Percentiles rank a stretch among this genome's conserved stretches.
These are phyloP conservation scores for Colletotrichum kahawae DNA, from an alignment of 2,329 filamentous ascomycete genomes.

Conservation along the genomic window DNA sequence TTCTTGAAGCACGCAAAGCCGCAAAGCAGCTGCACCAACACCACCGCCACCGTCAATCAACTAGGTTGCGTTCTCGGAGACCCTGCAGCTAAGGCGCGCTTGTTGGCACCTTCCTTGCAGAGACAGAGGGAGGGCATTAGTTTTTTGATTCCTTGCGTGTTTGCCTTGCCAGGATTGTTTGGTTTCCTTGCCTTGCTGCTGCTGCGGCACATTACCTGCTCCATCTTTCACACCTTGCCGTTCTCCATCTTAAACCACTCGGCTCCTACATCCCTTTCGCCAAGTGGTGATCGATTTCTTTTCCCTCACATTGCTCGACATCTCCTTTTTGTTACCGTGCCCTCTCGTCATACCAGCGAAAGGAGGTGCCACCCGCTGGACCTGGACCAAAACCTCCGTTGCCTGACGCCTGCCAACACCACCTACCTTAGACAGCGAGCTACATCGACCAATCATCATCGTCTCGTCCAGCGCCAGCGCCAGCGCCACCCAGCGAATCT, in stretches of 20 bases:
- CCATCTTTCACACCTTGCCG: not conserved
- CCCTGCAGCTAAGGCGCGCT: not conserved
- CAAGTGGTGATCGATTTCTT: not conserved
- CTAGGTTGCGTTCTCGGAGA: not conserved
- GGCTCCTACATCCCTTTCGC: not conserved
- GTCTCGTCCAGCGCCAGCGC: not conserved
- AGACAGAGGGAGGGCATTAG: not conserved
- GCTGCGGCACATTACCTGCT: not conserved
- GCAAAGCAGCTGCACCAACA: not conserved
- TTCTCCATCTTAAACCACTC: not conserved
- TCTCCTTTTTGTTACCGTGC: not conserved
- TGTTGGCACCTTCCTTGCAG: not conserved
- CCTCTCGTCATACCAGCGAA: not conserved
- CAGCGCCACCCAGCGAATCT: conserved; percentile 6
- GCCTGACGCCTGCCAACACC: not conserved
- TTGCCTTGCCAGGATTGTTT: not conserved
- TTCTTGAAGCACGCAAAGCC: conserved; percentile 12
- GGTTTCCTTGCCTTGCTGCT: not conserved
- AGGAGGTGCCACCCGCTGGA: not conserved
- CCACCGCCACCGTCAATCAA: not conserved
- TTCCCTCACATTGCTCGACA: not conserved
- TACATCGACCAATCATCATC: conserved; percentile 8
- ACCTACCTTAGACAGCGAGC: not conserved
- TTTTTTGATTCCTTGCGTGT: not conserved
- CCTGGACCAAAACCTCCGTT: conserved; percentile 3